Evolutionary conservation across 2,329 filamentous ascomycete species (phyloP), one percentile per base, ranked within the genome.

Genomic region (Stachybotrys chlorohalonatus): DNA sequence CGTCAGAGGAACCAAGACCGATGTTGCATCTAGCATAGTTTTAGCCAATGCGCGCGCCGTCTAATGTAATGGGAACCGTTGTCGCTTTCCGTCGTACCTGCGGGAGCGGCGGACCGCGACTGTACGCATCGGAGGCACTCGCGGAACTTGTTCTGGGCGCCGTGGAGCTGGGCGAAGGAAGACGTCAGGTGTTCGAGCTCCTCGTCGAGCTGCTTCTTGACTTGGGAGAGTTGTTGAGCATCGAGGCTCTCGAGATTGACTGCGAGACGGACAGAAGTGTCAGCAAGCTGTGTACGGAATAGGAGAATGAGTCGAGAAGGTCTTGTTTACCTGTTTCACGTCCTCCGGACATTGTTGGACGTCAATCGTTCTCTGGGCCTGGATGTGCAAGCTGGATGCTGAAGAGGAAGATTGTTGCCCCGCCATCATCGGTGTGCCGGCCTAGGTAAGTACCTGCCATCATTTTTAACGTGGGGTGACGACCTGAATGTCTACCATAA

Each of bases 151-250:
- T 84, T 81, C 70, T 97, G 94, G 2, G 94, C 94, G 53, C 86
- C 86, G 60, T 92, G 89, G 1, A 99, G 84, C 69, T 95, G 94
- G 52, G 87, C 81, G 75, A 95, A 96, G 9, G 94, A 97, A 55
- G 78, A 82, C 2, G 90, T 95, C 61, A 99, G 83, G 75, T 97
- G 93, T 69, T 96, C 90, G 60, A 99, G 86, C 74, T 99, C 94
- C 66, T 94, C 87, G 70, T 96, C 93, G 61, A 99, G 86, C 71
- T 96, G 93, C 71, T 94, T 91, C 79, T 99, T 96, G 62, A 99
- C 86, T 64, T 90, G 85, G 62, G 84, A 86, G 62, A 99, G 87
- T 74, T 96, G 93, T 61, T 90, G 89, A 31, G 86, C 79, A 63
- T 87, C 88, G 65, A 99, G 86, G 57, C 82, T 84, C 64, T 86